Evolutionary conservation across 768 basidiomycete genomes (phyloP), one percentile per base, ranked within the genome.

Genomic region (Mycena indigotica): DNA sequence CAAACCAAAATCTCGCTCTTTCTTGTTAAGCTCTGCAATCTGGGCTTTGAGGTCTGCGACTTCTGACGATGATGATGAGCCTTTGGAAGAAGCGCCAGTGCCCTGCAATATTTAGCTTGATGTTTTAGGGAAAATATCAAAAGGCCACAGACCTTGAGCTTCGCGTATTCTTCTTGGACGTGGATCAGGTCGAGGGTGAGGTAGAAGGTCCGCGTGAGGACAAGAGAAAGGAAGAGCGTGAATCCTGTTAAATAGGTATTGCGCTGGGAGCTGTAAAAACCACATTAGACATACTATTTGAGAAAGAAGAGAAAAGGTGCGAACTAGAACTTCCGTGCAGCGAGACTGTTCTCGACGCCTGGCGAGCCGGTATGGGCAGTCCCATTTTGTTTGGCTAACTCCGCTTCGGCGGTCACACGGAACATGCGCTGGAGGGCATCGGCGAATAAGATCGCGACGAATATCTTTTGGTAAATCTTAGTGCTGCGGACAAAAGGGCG

Each of bases 361-460:
- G 86, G 82, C 67, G 94, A 81, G 15, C 84, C 63, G 74, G 81
- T 52, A 76, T 79, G 78, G 51, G 73, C 57, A 25, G 76, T 74
- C 1, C 80, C 80, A 39, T 73, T 73, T 28, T 77, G 68, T 66
- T 88, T 92, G 13, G 88, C 86, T 19, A 82, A 65, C 30, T 93
- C 89, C 0, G 81, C 69, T 69, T 94, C 91, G 3, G 88, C 83
- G 10, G 83, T 83, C 19, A 92, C 81, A 45, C 88, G 85, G 76
- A 88, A 85, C 91, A 98, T 95, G 59, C 95, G 86, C 72, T 97
- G 95, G 29, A 97, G 77, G 26, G 96, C 94, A 65, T 98, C 96
- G 15, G 86, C 79, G 69, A 97, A 98, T 44, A 98, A 80, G 3
- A 98, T 82, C 1, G 77, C 91, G 1, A 97, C 85, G 67, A 95